Conservation (phyloP, 306 rosid species). For the Trifolium repens region DNA sequence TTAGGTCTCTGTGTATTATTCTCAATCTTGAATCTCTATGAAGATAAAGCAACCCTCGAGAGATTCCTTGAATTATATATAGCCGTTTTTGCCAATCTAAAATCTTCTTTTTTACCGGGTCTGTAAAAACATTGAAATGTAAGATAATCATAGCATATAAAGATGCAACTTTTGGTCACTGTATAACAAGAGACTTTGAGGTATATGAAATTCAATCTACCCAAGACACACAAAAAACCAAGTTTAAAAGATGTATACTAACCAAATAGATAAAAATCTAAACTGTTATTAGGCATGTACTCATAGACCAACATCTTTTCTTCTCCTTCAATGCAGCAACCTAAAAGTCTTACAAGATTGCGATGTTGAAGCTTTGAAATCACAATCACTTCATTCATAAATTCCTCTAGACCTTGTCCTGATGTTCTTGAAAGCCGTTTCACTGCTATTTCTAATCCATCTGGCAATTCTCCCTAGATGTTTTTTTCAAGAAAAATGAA, state of each 20-base stretch:
- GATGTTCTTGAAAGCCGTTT: constrained; percentile 45
- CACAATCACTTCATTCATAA: constrained; percentile 44
- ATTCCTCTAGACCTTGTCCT: constrained; percentile 38
- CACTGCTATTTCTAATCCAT: constrained; percentile 44
- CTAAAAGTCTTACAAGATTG: constrained; percentile 47
- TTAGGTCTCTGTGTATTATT: constrained; percentile 42
- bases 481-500: neutral
- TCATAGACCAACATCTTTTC: constrained; percentile 50
- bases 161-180: neutral
- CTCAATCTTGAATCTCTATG: constrained; percentile 43
- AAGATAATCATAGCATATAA: neutral
- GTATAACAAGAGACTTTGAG: too few species aligned
- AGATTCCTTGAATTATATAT: constrained; percentile 39
- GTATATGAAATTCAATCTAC: too few species aligned
- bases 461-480: constrained; percentile 33
- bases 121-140: neutral
- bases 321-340: constrained; percentile 42
- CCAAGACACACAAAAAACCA: neutral
- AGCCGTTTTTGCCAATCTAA: constrained; percentile 34
- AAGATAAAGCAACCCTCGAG: constrained; percentile 39
- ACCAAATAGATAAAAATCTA: constrained; percentile 44
- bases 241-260: neutral
- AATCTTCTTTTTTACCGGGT: neutral
- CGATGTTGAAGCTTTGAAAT: constrained; percentile 51
- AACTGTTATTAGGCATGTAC: constrained; percentile 49